Evolutionary conservation across 768 basidiomycete species (phyloP), one percentile per base, ranked within the genome.

Genomic region (Galerina sulciceps): DNA sequence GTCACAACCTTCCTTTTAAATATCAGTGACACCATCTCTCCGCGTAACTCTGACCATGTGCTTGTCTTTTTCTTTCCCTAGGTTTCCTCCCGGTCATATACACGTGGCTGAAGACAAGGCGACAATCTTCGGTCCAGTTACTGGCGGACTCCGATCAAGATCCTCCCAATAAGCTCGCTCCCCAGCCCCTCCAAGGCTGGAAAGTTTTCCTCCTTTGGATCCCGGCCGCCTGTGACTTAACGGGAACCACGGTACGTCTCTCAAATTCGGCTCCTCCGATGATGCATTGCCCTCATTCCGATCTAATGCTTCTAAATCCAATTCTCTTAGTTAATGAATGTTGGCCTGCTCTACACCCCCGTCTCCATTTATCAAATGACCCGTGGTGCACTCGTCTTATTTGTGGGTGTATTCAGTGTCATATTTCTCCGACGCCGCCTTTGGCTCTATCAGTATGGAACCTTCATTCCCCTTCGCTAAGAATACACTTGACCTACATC

Each of bases 331-430:
- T 69, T 97, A 64, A 98, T 99, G 97, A 97, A 97, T 70, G 81
- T 96, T 64, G 97, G 97, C 54, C 83, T 99, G 46, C 83, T 99
- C 37, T 94, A 96, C 73, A 96, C 95, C 1, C 96, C 96, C 26
- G 97, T 99, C 54, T 95, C 93, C 42, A 94, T 98, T 66, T 99
- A 93, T 79, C 96, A 97, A 74, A 96, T 97, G 95, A 93, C 89
- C 60, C 87, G 91, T 58, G 95, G 96, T 50, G 90, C 94, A 42
- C 86, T 97, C 57, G 94, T 97, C 47, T 83, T 96, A 53, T 99
- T 95, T 75, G 96, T 99, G 59, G 96, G 94, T 45, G 69, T 92
- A 55, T 85, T 99, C 65, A 92, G 90, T 50, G 95, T 99, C 67
- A 71, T 95, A 56, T 99, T 99, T 81, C 86, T 99, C 58, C 84